Evolutionary conservation across 23 red algal species (phyloP), one percentile per base, ranked within the genome.

Genomic region (Gracilaria domingensis): DNA sequence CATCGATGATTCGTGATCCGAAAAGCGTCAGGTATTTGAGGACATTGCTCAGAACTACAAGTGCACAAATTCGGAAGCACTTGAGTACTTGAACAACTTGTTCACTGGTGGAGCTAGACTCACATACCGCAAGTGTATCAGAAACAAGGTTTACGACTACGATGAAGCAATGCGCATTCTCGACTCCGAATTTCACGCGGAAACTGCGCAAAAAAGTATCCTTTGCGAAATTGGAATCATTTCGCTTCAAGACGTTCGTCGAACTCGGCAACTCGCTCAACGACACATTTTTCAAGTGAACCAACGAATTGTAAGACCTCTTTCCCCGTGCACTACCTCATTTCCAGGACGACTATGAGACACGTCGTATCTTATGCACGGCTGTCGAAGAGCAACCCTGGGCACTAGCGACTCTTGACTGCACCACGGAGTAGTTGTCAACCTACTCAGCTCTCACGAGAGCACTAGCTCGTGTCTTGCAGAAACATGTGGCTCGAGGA

Each of bases 11-110:
- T 80, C 75, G 12, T 50, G 75, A 38, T 38, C 75, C 4, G 75
- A 42, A 57, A 80, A 80, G 26, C 6, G 23, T 3, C 37, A 80
- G 28, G 25, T 80, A 2, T 80, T 80, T 23, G 75, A 80, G 25
- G 75, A 80, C 20, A 51, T 57, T 80, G 42, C 75, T 4, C 45
- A 80, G 29, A 80, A 80, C 75, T 55, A 57, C 50, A 47, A 51
- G 17, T 51, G 42, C 26, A 38, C 37, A 5, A 57, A 48, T 12
- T 13, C 42, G 3, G 20, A 80, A 57, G 75, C 37, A 5, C 51
- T 57, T 11, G 17, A 32, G 5, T 57, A 32, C 21, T 21, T 42
- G 75, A 50, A 80, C 34, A 80, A 74, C 20, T 23, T 74, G 18
- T 74, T 74, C 69, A 74, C 69, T 26, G 69, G 69, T 21, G 40